phyloP scores from a whole-genome alignment of 805 yeast genomes.

The Torulaspora microellipsoides region DNA sequence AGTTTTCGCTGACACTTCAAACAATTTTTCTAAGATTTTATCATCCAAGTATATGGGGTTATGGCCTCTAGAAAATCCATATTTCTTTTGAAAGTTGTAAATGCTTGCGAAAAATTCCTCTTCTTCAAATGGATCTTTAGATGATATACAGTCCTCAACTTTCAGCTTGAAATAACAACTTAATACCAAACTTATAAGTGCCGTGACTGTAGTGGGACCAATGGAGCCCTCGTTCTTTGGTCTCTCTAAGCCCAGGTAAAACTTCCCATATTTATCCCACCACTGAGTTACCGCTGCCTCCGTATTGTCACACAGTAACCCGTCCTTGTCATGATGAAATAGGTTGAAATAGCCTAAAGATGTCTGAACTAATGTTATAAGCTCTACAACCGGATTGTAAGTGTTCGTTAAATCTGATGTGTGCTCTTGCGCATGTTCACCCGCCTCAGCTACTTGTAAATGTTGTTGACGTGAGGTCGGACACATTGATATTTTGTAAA shows the following conservation, averaged over 20 bases:
- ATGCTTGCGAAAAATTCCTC: slow-evolving; percentile 64
- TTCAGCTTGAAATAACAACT: slow-evolving; percentile 64
- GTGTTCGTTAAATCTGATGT: background rate
- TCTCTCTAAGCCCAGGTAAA: slow-evolving; percentile 27
- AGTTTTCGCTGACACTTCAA: slow-evolving; percentile 44
- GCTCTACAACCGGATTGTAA: slow-evolving; percentile 63
- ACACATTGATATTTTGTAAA: slow-evolving; percentile 52
- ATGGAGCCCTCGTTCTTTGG: slow-evolving; percentile 47
- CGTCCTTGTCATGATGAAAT: slow-evolving; percentile 64
- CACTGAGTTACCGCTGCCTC: slow-evolving; percentile 65
- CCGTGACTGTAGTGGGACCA: slow-evolving; percentile 68
- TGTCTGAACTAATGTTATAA: slow-evolving; percentile 70
- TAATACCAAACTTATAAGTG: slow-evolving; percentile 70
- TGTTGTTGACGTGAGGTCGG: slow-evolving; percentile 5
- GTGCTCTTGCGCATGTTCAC: slow-evolving; percentile 2
- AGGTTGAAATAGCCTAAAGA: slow-evolving; percentile 73
- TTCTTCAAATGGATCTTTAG: slow-evolving; percentile 81
- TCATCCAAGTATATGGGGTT: slow-evolving; percentile 52
- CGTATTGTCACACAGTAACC: slow-evolving; percentile 75
- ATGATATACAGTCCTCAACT: slow-evolving; percentile 51
- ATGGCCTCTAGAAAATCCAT: slow-evolving; percentile 39
- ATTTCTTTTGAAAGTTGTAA: slow-evolving; percentile 72
- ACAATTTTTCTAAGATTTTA: slow-evolving; percentile 47
- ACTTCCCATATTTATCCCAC: slow-evolving; percentile 73
- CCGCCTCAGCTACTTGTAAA: slow-evolving; percentile 8